These are phyloP conservation scores for Kockiozyma suomiensis DNA, from an alignment of 805 yeast genomes.

Conservation along the genomic window DNA sequence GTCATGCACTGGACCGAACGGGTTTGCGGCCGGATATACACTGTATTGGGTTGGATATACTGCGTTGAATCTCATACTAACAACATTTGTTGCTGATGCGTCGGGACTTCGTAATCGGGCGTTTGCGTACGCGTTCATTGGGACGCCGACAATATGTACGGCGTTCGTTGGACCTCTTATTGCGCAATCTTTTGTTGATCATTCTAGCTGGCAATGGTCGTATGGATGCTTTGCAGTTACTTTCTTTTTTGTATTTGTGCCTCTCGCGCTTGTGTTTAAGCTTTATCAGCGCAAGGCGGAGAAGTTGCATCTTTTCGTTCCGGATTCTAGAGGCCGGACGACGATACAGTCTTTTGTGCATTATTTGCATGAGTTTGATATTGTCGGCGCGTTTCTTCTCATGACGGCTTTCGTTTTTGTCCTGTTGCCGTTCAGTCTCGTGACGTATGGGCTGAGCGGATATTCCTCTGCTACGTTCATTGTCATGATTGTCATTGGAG, in stretches of 20 bases:
- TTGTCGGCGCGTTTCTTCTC: too few relatives aligned
- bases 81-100: neutral
- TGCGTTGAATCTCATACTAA: neutral
- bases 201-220: neutral
- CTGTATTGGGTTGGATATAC: neutral
- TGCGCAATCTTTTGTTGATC: neutral
- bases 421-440: constrained; percentile 42
- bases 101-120: neutral
- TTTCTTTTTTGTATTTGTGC: neutral
- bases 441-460: constrained; percentile 36
- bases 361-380: too few relatives aligned
- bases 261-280: neutral
- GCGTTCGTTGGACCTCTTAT: neutral
- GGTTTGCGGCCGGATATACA: neutral
- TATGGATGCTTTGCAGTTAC: neutral
- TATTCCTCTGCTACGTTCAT: constrained; percentile 44
- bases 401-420: too few relatives aligned
- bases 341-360: too few relatives aligned
- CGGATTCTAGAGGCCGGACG: too few relatives aligned
- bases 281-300: neutral
- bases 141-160: neutral
- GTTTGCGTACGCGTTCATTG: neutral
- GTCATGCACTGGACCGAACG: neutral
- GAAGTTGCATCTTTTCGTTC: neutral
- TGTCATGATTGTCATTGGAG: constrained; percentile 50